A percentile compares a stretch with the other conserved stretches of the same genome.
These are phyloP conservation scores for Craspedostauros australis DNA, from an alignment of 108 stramenopile species.

Conservation along the genomic window DNA sequence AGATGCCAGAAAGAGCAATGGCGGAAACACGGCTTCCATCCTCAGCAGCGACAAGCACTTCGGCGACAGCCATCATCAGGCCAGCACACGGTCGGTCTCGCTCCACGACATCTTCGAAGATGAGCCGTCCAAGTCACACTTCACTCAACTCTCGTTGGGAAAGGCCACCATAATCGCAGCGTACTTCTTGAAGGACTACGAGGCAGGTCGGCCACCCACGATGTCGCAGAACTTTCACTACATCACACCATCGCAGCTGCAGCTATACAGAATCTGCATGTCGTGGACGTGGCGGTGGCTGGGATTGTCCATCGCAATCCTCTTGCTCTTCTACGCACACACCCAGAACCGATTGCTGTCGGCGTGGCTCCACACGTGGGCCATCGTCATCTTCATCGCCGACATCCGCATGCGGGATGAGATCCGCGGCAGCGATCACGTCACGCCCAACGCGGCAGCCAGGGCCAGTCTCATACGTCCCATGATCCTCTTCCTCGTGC, in stretches of 20 bases:
- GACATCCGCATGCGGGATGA: conserved; percentile 22
- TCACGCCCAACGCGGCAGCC: background rate
- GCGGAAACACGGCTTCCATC: too few species aligned
- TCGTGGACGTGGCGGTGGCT: conserved; percentile 15
- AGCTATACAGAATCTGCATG: conserved; percentile 9
- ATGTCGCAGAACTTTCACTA: conserved; percentile 20
- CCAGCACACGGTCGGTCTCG: too few species aligned
- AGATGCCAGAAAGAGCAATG: too few species aligned
- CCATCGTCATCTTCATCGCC: conserved; percentile 16
- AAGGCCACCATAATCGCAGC: too few species aligned
- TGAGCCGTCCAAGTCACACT: too few species aligned
- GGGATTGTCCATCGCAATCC: conserved; percentile 21
- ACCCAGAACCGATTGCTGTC: conserved; percentile 1
- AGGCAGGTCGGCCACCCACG: conserved; percentile 25
- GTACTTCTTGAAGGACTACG: conserved; percentile 40
- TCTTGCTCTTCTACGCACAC: conserved; percentile 19
- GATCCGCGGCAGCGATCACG: conserved; percentile 4
- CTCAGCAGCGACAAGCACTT: too few species aligned
- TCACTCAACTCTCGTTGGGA: too few species aligned
- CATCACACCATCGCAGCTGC: conserved; percentile 25
- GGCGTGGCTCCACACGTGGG: conserved; percentile 14
- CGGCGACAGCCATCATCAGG: too few species aligned
- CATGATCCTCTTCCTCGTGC: conserved; percentile 22
- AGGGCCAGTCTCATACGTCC: conserved; percentile 21
- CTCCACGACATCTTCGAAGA: too few species aligned